A percentile compares a stretch with the other conserved stretches of the same genome.
Evolutionary conservation across 1,139 yeast species (phyloP).

Genomic region (Magnusiomyces fungicola): DNA sequence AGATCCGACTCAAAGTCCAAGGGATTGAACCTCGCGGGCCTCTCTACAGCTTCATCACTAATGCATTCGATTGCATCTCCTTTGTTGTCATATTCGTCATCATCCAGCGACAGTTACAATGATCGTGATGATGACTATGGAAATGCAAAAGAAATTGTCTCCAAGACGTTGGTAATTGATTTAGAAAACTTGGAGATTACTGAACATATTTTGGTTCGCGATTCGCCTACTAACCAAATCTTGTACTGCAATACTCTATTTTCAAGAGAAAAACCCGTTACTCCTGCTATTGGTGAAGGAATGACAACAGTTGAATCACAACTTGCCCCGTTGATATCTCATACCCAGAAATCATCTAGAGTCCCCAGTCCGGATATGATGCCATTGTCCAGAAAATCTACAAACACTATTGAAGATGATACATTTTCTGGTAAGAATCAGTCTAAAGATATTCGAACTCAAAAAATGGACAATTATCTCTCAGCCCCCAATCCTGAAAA

Average conservation of each 20-base stretch:
- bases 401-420: no score
- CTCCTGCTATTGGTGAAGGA: not conserved
- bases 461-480: no score
- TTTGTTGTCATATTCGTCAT: no score
- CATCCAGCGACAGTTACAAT: not conserved
- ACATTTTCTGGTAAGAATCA: no score
- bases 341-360: not conserved
- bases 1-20: not conserved
- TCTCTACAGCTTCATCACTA: not conserved
- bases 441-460: no score
- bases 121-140: slow-evolving; percentile 24
- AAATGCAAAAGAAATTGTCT: slow-evolving; percentile 95
- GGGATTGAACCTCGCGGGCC: not conserved
- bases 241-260: not conserved
- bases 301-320: not conserved
- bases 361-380: not conserved
- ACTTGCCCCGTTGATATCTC: not conserved
- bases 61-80: not conserved
- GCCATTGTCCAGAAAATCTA: no score
- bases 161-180: slow-evolving; percentile 56
- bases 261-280: not conserved
- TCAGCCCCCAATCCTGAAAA: no score
- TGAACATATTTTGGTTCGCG: slow-evolving; percentile 3
- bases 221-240: not conserved
- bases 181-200: not conserved